Percentiles rank a stretch among this genome's conserved stretches.
phyloP scores from a whole-genome alignment of 1,139 yeast species.

The Petasospora fabianii region DNA sequence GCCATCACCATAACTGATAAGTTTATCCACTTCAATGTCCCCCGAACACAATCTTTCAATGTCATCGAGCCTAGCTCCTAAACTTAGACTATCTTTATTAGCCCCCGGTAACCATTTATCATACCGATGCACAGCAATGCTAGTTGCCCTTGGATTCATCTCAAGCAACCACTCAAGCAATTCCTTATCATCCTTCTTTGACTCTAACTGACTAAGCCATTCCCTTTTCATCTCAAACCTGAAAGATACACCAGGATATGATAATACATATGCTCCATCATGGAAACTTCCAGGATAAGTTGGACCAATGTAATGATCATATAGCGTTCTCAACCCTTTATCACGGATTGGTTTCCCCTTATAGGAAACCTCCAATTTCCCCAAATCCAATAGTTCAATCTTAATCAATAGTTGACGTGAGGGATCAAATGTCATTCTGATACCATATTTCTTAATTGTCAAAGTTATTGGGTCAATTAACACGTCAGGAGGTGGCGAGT shows the following conservation, averaged over 20 bases:
- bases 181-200: background rate
- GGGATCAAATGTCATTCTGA: conserved; percentile 40
- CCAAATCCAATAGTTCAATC: conserved; percentile 40
- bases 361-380: conserved; percentile 13
- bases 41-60: background rate
- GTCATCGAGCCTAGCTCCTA: too few relatives aligned
- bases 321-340: conserved; percentile 33
- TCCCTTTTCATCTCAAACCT: conserved; percentile 8
- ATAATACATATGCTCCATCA: conserved; percentile 32
- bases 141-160: conserved; percentile 12
- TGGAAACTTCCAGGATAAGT: conserved; percentile 49
- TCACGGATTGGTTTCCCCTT: conserved; percentile 15
- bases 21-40: conserved; percentile 10
- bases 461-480: conserved; percentile 1
- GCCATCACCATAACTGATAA: conserved; percentile 1
- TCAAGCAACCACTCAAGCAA: conserved; percentile 13
- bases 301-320: conserved; percentile 59
- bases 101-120: conserved; percentile 8
- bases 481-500: background rate
- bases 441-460: conserved; percentile 8
- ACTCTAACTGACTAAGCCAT: too few relatives aligned
- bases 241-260: conserved; percentile 56
- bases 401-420: conserved; percentile 40
- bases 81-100: too few relatives aligned
- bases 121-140: conserved; percentile 15